Conservation (phyloP, 2,329 filamentous ascomycete genomes). For the Aspergillus fumigatiaffinis region DNA sequence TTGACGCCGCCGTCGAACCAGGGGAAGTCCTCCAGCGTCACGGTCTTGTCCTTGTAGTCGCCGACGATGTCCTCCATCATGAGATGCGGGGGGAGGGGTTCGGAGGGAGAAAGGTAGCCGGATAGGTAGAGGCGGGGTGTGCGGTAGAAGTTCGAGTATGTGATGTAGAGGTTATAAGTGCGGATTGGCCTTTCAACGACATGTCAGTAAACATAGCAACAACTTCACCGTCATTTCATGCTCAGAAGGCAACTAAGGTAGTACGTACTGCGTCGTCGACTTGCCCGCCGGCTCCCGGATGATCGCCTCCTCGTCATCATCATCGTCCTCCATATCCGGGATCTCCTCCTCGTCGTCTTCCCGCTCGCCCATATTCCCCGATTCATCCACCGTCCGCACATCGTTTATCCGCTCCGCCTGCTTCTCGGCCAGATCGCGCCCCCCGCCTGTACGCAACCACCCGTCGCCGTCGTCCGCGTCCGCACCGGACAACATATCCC, state of each 20-base stretch:
- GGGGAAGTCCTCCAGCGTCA: conserved; percentile 95
- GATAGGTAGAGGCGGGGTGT: conserved; percentile 94
- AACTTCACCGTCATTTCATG: too few relatives aligned
- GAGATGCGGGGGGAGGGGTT: conserved; percentile 73
- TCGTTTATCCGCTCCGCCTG: conserved; percentile 74
- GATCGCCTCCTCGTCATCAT: conserved; percentile 90
- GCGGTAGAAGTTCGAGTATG: conserved; percentile 94
- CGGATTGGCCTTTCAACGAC: conserved; percentile 65
- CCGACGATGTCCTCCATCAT: conserved; percentile 98
- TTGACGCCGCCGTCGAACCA: conserved; percentile 68
- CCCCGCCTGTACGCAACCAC: conserved; percentile 84
- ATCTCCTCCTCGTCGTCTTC: conserved; percentile 69
- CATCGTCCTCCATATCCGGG: conserved; percentile 97
- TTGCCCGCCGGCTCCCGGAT: conserved; percentile 66
- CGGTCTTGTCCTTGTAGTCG: conserved; percentile 97
- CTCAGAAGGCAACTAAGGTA: too few relatives aligned
- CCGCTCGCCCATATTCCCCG: conserved; percentile 75
- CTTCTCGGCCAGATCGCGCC: conserved; percentile 57
- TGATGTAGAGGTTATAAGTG: conserved; percentile 98
- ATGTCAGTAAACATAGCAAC: not conserved
- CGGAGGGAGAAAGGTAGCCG: conserved; percentile 75
- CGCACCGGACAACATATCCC: conserved; percentile 65
- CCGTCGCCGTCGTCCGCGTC: conserved; percentile 84
- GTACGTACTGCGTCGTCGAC: conserved; percentile 51
- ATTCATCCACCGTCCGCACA: conserved; percentile 83